phyloP scores from a whole-genome alignment of 768 basidiomycete species.

The Leccinum longicurvipes region DNA sequence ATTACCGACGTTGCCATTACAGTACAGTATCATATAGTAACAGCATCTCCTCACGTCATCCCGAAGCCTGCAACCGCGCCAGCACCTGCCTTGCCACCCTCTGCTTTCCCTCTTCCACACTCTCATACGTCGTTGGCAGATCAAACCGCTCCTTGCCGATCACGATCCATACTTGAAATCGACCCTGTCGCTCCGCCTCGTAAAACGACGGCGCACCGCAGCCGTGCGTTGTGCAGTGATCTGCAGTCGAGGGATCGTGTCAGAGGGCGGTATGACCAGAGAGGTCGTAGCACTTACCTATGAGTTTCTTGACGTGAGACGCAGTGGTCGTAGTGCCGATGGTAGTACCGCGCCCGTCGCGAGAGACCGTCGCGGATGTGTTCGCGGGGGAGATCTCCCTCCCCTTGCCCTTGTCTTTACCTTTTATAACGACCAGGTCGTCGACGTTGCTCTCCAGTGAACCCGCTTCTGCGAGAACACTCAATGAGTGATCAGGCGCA shows the following conservation, averaged over 20 bases:
- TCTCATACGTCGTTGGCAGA: conserved; percentile 39
- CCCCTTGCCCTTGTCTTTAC: conserved; percentile 8
- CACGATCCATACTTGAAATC: conserved; percentile 46
- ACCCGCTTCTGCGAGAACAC: not conserved
- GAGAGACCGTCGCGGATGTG: not conserved
- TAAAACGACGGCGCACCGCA: conserved; percentile 34
- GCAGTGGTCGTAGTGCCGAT: not conserved
- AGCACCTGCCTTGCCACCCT: conserved; percentile 45
- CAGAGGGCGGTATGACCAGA: not conserved
- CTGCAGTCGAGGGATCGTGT: conserved; percentile 8
- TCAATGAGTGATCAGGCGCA: not conserved
- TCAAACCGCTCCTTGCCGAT: conserved; percentile 43
- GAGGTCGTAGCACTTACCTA: conserved; percentile 4
- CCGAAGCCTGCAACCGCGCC: conserved; percentile 30
- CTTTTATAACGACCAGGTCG: not conserved
- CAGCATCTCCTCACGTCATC: not conserved
- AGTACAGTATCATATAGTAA: not conserved
- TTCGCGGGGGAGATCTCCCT: conserved; percentile 5
- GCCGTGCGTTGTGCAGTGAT: conserved; percentile 16
- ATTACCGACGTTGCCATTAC: not conserved
- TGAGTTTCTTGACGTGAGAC: conserved; percentile 17
- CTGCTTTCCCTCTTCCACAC: conserved; percentile 38
- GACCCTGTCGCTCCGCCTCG: conserved; percentile 18
- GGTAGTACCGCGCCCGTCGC: not conserved
- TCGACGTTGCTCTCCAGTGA: not conserved